Percentiles rank a stretch among this genome's conserved stretches.
Evolutionary conservation across 2,329 filamentous ascomycete genomes (phyloP).

Genomic region (Falciphora oryzae): DNA sequence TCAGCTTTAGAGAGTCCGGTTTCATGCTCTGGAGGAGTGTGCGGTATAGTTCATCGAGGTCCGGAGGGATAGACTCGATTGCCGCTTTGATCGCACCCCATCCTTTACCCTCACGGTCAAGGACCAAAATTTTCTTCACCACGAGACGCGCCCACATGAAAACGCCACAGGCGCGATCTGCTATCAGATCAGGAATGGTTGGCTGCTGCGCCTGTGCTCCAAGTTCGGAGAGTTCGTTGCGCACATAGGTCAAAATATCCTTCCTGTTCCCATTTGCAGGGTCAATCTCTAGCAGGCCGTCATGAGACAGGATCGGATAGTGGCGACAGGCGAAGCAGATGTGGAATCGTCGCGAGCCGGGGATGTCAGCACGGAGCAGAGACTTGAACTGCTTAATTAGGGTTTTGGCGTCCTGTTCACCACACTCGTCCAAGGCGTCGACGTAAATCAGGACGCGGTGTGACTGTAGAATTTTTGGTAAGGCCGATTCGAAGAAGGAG

Average conservation of each 20-base stretch:
- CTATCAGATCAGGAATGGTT: slow-evolving; percentile 17
- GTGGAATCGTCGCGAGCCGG: slow-evolving; percentile 12
- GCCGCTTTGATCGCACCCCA: slow-evolving; percentile 20
- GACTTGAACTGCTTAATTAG: slow-evolving; percentile 19
- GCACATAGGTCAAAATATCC: slow-evolving; percentile 26
- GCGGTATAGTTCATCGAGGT: no score
- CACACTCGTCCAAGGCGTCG: slow-evolving; percentile 31
- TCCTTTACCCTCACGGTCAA: slow-evolving; percentile 13
- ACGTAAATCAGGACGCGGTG: slow-evolving; percentile 24
- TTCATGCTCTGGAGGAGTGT: no score
- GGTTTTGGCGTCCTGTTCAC: slow-evolving; percentile 18
- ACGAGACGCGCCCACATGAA: slow-evolving; percentile 33
- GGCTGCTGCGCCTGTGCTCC: no score
- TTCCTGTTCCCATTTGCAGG: slow-evolving; percentile 25
- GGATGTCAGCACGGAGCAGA: slow-evolving; percentile 18
- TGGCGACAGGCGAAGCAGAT: slow-evolving; percentile 29
- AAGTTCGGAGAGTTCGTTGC: slow-evolving; percentile 15
- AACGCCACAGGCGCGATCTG: slow-evolving; percentile 22
- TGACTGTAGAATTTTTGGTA: slow-evolving; percentile 17
- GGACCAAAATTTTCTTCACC: slow-evolving; percentile 14
- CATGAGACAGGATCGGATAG: slow-evolving; percentile 22
- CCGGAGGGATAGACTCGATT: no score
- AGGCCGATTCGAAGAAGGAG: slow-evolving; percentile 15
- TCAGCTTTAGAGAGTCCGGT: no score
- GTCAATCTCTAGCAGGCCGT: slow-evolving; percentile 20